Evolutionary conservation across 768 basidiomycete species (phyloP).

Genomic region (Trametes villosa): DNA sequence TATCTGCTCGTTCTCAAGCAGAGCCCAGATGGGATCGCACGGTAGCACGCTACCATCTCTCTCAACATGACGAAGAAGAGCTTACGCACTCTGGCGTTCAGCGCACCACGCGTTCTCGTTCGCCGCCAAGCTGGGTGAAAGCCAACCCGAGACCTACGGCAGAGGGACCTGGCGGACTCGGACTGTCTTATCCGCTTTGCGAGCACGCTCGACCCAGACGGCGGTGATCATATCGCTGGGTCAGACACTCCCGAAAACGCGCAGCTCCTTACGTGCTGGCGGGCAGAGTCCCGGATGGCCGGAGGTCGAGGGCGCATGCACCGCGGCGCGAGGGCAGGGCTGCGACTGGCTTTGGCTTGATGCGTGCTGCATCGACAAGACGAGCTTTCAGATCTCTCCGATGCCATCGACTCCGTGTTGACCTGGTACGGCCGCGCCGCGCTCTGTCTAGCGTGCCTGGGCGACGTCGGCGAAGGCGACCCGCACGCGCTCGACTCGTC

Average conservation of each 20-base stretch:
- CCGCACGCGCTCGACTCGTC: background rate
- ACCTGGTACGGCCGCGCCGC: background rate
- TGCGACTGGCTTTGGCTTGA: background rate
- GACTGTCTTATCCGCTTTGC: slow-evolving; percentile 34
- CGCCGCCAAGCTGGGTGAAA: too few relatives aligned
- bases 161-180: too few relatives aligned
- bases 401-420: background rate
- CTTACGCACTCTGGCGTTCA: too few relatives aligned
- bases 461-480: background rate
- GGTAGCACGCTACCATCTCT: too few relatives aligned
- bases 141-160: too few relatives aligned
- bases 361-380: too few relatives aligned
- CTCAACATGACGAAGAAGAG: too few relatives aligned
- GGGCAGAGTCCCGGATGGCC: slow-evolving; percentile 17
- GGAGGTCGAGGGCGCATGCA: background rate
- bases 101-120: too few relatives aligned
- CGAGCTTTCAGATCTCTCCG: too few relatives aligned
- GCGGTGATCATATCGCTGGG: slow-evolving; percentile 28
- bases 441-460: background rate
- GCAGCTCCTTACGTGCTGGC: slow-evolving; percentile 29
- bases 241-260: slow-evolving; percentile 24
- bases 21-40: too few relatives aligned
- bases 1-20: too few relatives aligned
- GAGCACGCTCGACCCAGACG: slow-evolving; percentile 31
- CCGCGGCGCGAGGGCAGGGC: too few relatives aligned